Conservation (phyloP, 495 filamentous ascomycete species). For the Friedmanniomyces endolithicus region DNA sequence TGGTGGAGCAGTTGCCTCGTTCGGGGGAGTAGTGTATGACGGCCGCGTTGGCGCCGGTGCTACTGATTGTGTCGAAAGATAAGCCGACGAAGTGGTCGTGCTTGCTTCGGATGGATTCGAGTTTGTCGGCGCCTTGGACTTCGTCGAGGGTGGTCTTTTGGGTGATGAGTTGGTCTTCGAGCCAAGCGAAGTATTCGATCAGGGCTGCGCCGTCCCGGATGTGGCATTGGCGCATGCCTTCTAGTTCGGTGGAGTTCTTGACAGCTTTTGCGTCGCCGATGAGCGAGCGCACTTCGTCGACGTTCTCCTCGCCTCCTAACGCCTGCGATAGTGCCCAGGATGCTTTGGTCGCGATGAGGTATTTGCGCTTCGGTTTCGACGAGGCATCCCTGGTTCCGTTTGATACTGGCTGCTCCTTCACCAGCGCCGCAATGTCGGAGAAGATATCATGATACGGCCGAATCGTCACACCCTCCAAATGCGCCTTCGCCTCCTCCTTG, state of each 20-base stretch:
- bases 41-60: slow-evolving; percentile 86
- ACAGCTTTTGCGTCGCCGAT: slow-evolving; percentile 92
- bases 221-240: slow-evolving; percentile 90
- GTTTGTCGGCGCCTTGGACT: slow-evolving; percentile 77
- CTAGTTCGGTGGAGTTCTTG: slow-evolving; percentile 84
- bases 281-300: slow-evolving; percentile 78
- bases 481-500: slow-evolving; percentile 49
- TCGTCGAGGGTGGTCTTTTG: slow-evolving; percentile 71
- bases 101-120: slow-evolving; percentile 70
- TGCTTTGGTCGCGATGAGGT: slow-evolving; percentile 73
- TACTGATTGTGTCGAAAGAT: slow-evolving; percentile 93
- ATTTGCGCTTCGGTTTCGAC: slow-evolving; percentile 45
- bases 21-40: slow-evolving; percentile 97
- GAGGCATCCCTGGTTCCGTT: slow-evolving; percentile 16
- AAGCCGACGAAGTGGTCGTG: slow-evolving; percentile 78
- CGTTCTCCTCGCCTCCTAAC: slow-evolving; percentile 75
- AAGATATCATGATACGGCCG: slow-evolving; percentile 81
- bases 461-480: slow-evolving; percentile 63
- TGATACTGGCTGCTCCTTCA: slow-evolving; percentile 31
- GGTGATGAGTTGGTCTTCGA: slow-evolving; percentile 72
- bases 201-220: slow-evolving; percentile 88
- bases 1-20: slow-evolving; percentile 61
- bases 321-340: slow-evolving; percentile 88
- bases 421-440: slow-evolving; percentile 55
- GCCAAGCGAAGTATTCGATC: slow-evolving; percentile 90